Conservation (phyloP, 768 basidiomycete genomes). For the Hericium erinaceus region DNA sequence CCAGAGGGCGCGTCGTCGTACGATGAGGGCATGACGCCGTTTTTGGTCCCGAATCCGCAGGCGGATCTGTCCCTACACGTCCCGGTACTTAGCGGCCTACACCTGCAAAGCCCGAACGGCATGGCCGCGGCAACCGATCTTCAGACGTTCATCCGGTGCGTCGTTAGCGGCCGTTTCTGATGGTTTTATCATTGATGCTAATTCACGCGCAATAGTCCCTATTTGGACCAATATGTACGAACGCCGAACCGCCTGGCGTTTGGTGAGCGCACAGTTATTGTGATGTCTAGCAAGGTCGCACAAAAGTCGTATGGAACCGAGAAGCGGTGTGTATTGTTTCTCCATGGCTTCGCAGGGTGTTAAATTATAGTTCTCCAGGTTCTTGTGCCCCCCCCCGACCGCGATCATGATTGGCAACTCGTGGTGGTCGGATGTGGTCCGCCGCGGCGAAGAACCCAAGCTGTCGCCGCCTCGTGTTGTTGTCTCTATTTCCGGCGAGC, state of each 20-base stretch:
- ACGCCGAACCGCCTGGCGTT: conserved; percentile 80
- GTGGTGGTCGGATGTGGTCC: conserved; percentile 84
- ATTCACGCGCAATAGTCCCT: conserved; percentile 41
- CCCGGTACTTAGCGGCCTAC: conserved; percentile 50
- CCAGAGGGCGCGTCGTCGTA: conserved; percentile 43
- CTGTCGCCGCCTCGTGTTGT: conserved; percentile 73
- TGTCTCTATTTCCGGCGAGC: conserved; percentile 88
- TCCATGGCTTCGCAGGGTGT: not conserved
- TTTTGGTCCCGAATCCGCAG: conserved; percentile 42
- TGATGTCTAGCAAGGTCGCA: conserved; percentile 96
- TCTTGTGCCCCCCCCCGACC: conserved; percentile 89
- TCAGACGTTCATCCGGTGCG: conserved; percentile 72
- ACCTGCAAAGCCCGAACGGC: conserved; percentile 35
- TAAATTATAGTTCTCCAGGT: conserved; percentile 34
- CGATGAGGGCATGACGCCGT: conserved; percentile 46
- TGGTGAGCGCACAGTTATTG: conserved; percentile 89
- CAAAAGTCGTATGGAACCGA: conserved; percentile 97
- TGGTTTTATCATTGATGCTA: not conserved
- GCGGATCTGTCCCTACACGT: conserved; percentile 54
- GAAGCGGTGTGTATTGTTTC: conserved; percentile 56
- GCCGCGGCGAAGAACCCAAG: conserved; percentile 67
- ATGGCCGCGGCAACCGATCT: conserved; percentile 62
- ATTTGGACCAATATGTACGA: conserved; percentile 77
- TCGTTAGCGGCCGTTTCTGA: conserved; percentile 1
- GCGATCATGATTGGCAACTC: conserved; percentile 90